Percentiles rank a stretch among this genome's conserved stretches.
These are phyloP conservation scores for Xylariomycetidae sp. DNA, from an alignment of 2,329 filamentous ascomycete species.

Conservation along the genomic window DNA sequence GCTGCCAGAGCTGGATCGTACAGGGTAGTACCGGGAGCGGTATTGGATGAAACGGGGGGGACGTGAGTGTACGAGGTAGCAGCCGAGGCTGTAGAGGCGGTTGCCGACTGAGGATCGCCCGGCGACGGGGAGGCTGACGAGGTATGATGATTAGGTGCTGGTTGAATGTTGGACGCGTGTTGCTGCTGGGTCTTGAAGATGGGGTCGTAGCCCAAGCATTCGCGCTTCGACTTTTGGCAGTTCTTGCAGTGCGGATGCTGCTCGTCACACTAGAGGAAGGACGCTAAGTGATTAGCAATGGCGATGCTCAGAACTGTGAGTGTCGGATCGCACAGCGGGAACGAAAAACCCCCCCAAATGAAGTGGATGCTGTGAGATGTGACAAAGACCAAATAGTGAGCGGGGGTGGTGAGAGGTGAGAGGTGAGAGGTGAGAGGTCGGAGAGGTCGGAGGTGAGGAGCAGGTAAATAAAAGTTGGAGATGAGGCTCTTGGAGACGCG, in stretches of 20 bases:
- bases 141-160: slow-evolving; percentile 48
- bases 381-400: no score
- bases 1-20: slow-evolving; percentile 26
- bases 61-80: slow-evolving; percentile 20
- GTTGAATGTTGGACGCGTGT: slow-evolving; percentile 62
- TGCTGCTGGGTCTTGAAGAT: slow-evolving; percentile 66
- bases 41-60: slow-evolving; percentile 22
- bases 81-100: slow-evolving; percentile 15
- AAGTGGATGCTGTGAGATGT: no score
- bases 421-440: no score
- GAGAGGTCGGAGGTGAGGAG: no score
- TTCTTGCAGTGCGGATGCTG: slow-evolving; percentile 87
- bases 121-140: slow-evolving; percentile 19
- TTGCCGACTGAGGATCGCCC: slow-evolving; percentile 17
- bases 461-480: no score
- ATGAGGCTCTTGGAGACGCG: no score
- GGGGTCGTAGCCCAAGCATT: slow-evolving; percentile 80
- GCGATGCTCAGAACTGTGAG: no score
- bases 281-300: no score
- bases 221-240: slow-evolving; percentile 82
- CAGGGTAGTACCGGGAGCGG: slow-evolving; percentile 20
- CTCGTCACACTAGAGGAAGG: slow-evolving; percentile 88
- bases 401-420: no score
- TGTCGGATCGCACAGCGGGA: no score
- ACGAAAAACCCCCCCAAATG: no score